Conservation (phyloP, 2,329 filamentous ascomycete genomes). For the Nakataea oryzae region DNA sequence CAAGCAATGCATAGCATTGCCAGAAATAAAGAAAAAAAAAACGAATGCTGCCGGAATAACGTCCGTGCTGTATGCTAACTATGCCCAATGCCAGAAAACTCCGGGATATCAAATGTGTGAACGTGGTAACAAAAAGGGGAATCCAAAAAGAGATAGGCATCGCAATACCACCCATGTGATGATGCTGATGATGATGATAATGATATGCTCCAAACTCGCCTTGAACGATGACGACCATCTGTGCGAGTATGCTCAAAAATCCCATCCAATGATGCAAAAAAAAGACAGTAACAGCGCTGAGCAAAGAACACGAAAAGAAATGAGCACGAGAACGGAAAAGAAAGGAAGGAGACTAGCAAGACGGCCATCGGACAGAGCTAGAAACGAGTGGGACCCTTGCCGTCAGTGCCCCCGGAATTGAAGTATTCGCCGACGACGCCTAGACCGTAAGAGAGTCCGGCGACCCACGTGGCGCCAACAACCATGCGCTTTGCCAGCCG, state of each 20-base stretch:
- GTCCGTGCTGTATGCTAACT: not conserved
- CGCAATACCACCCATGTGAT: not conserved
- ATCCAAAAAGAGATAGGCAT: not conserved
- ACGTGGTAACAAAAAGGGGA: conserved; percentile 1
- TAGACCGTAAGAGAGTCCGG: conserved; percentile 44
- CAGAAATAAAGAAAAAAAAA: too few species aligned
- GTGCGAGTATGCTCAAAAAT: not conserved
- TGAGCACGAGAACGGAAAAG: not conserved
- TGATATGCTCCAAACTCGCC: not conserved
- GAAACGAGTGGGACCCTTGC: conserved; percentile 21
- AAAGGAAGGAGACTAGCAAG: not conserved
- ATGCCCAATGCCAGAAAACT: not conserved
- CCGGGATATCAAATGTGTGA: not conserved
- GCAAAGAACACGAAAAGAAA: conserved; percentile 1
- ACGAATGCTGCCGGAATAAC: not conserved
- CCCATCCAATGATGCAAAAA: not conserved
- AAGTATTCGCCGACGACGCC: conserved; percentile 50
- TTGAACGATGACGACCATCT: not conserved
- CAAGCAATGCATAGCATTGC: not conserved
- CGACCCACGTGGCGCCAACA: conserved; percentile 43
- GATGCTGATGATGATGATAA: too few species aligned
- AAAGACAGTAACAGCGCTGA: not conserved
- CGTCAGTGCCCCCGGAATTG: conserved; percentile 29
- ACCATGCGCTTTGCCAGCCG: conserved; percentile 35
- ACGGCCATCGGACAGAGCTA: conserved; percentile 8